phyloP scores from a whole-genome alignment of 2,329 filamentous ascomycete species.

The Capronia americana region DNA sequence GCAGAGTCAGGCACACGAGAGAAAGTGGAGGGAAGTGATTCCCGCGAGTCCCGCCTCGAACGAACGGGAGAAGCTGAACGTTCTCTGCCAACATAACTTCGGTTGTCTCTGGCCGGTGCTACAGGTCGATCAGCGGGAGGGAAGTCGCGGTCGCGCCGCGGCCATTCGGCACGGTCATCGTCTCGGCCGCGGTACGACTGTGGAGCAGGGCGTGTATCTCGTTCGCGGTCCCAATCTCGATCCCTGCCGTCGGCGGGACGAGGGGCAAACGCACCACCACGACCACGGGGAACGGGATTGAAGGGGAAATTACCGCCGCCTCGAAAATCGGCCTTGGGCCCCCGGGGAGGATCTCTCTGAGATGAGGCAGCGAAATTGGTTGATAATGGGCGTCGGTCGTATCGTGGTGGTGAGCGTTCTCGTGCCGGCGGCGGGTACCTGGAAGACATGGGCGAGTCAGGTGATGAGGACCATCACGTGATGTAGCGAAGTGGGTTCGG shows the following conservation, averaged over 20 bases:
- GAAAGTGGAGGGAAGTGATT: slow-evolving; percentile 50
- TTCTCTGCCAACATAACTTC: slow-evolving; percentile 54
- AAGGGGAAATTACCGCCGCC: slow-evolving; percentile 53
- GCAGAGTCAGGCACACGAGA: slow-evolving; percentile 48
- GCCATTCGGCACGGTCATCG: slow-evolving; percentile 51
- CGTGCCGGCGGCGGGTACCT: slow-evolving; percentile 65
- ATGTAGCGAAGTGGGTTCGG: slow-evolving; percentile 50
- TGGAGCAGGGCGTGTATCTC: slow-evolving; percentile 47
- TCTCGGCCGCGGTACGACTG: slow-evolving; percentile 49
- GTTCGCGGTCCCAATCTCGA: slow-evolving; percentile 48
- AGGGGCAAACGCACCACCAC: slow-evolving; percentile 62
- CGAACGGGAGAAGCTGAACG: slow-evolving; percentile 53
- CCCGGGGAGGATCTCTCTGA: slow-evolving; percentile 76
- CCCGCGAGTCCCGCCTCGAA: slow-evolving; percentile 53
- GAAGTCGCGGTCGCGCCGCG: slow-evolving; percentile 55
- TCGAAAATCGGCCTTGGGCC: slow-evolving; percentile 76
- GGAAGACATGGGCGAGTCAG: slow-evolving; percentile 48
- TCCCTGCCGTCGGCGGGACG: slow-evolving; percentile 59
- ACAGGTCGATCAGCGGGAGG: slow-evolving; percentile 48
- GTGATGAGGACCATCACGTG: slow-evolving; percentile 59
- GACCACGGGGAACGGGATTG: slow-evolving; percentile 51
- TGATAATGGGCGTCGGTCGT: slow-evolving; percentile 74
- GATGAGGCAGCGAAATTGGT: slow-evolving; percentile 49
- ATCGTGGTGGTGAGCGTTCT: slow-evolving; percentile 71
- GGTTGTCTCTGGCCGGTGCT: slow-evolving; percentile 46